These are phyloP conservation scores for Metarhizium album DNA, from an alignment of 2,329 filamentous ascomycete species.

Conservation along the genomic window DNA sequence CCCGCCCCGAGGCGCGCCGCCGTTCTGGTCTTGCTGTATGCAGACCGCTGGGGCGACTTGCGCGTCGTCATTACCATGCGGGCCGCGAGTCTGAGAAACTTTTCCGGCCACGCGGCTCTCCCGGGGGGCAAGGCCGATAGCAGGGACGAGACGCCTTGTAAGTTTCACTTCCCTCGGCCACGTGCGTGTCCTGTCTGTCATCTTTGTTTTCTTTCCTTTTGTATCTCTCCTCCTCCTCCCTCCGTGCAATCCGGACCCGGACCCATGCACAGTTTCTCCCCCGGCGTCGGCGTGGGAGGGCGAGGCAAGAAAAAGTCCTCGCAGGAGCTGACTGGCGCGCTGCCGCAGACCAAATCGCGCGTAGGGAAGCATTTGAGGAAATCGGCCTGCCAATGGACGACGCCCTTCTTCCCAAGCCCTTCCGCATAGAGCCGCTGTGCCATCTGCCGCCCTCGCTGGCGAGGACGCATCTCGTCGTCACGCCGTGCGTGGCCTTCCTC, in stretches of 20 bases:
- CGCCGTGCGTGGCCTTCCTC: constrained; percentile 69
- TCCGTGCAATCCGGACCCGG: too few relatives aligned
- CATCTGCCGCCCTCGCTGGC: constrained; percentile 68
- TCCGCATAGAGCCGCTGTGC: constrained; percentile 79
- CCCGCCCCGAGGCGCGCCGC: constrained; percentile 64
- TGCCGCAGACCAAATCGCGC: constrained; percentile 61
- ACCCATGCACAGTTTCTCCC: too few relatives aligned
- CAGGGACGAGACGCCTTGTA: constrained; percentile 49
- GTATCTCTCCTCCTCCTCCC: too few relatives aligned
- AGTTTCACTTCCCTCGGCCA: constrained; percentile 14
- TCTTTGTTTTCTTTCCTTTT: too few relatives aligned
- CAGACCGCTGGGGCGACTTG: constrained; percentile 70
- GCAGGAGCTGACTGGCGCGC: background rate
- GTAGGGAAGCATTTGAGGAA: constrained; percentile 85
- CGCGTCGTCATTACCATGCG: constrained; percentile 61
- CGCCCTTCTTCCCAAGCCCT: constrained; percentile 58
- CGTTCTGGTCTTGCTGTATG: constrained; percentile 79
- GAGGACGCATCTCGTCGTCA: constrained; percentile 61
- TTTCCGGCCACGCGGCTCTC: constrained; percentile 79
- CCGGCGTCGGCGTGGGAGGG: too few relatives aligned
- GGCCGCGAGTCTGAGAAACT: constrained; percentile 50
- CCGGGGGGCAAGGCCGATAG: constrained; percentile 65
- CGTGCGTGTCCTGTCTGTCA: too few relatives aligned
- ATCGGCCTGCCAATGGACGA: constrained; percentile 76
- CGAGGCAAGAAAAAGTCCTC: too few relatives aligned